phyloP scores from a whole-genome alignment of 352 stramenopile species.

The Peronospora belbahrii region DNA sequence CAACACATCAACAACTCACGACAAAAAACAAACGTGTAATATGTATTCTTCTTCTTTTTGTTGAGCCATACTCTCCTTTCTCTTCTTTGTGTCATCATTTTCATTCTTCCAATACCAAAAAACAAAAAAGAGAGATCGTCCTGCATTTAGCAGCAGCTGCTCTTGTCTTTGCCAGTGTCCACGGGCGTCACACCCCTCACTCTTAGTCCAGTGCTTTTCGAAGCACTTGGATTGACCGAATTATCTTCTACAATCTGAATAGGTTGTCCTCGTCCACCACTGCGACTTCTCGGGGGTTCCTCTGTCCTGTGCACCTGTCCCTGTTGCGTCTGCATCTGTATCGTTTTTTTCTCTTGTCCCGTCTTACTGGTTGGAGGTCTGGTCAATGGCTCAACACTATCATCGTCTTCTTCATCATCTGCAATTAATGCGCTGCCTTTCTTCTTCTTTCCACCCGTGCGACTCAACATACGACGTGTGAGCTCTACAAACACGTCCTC shows the following conservation, averaged over 20 bases:
- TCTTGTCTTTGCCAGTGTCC: conserved; percentile 49
- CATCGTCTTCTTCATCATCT: conserved; percentile 41
- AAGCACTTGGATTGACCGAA: conserved; percentile 20
- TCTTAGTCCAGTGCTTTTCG: conserved; percentile 32
- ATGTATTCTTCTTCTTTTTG: conserved; percentile 19
- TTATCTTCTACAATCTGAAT: conserved; percentile 64
- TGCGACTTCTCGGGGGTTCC: conserved; percentile 29
- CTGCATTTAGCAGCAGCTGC: conserved; percentile 38
- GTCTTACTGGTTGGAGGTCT: conserved; percentile 20
- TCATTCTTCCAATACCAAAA: conserved; percentile 5
- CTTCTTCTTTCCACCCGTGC: conserved; percentile 71
- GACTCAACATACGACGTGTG: conserved; percentile 74
- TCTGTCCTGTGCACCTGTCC: conserved; percentile 23
- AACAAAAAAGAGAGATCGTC: conserved; percentile 16
- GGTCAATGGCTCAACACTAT: conserved; percentile 19
- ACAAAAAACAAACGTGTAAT: conserved; percentile 5
- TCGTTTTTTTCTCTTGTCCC: conserved; percentile 4
- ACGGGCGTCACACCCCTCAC: conserved; percentile 42
- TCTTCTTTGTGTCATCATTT: conserved; percentile 8
- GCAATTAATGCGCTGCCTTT: conserved; percentile 67
- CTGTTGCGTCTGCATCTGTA: conserved; percentile 11
- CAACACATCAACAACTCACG: neutral
- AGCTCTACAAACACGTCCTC: conserved; percentile 89
- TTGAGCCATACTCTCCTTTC: conserved; percentile 1
- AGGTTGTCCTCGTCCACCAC: conserved; percentile 39